A percentile compares a stretch with the other conserved stretches of the same genome.
Conservation (phyloP, 2,329 filamentous ascomycete species). For the Ophidiomyces ophidiicola region DNA sequence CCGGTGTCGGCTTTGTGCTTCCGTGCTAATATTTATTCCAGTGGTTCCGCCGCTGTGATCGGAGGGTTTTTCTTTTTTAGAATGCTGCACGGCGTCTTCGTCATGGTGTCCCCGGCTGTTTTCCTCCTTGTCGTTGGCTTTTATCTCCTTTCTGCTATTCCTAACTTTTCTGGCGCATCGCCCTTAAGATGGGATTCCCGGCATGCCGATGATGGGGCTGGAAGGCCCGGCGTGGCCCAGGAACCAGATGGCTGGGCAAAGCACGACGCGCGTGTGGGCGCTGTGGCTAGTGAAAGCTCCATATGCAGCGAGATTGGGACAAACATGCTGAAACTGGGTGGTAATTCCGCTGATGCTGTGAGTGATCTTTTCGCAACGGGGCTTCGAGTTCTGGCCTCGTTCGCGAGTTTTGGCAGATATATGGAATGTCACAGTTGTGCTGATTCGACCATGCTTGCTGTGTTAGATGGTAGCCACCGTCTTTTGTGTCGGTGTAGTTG, state of each 20-base stretch:
- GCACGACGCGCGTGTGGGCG: slow-evolving; percentile 35
- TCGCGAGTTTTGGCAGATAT: neutral
- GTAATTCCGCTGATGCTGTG: slow-evolving; percentile 63
- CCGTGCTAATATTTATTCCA: slow-evolving; percentile 8
- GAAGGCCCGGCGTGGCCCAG: neutral
- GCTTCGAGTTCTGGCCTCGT: neutral
- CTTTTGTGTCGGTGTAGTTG: slow-evolving; percentile 62
- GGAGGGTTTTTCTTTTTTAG: slow-evolving; percentile 6
- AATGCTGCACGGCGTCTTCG: slow-evolving; percentile 10
- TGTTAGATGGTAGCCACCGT: slow-evolving; percentile 54
- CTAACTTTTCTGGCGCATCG: slow-evolving; percentile 9
- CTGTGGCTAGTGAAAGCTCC: slow-evolving; percentile 56
- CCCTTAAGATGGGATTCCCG: slow-evolving; percentile 8
- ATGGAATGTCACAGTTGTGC: no score
- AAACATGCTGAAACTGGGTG: slow-evolving; percentile 48
- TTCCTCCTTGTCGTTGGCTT: slow-evolving; percentile 12
- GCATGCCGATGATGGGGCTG: neutral
- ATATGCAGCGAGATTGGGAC: slow-evolving; percentile 60
- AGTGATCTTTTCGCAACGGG: slow-evolving; percentile 17
- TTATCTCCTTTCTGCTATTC: slow-evolving; percentile 13
- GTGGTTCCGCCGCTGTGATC: neutral
- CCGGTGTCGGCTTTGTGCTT: no score
- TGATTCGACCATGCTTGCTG: neutral
- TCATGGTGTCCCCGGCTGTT: slow-evolving; percentile 10
- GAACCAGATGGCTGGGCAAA: slow-evolving; percentile 1